Evolutionary conservation across 1,284 basidiomycete genomes (phyloP), one percentile per base, ranked within the genome.

Genomic region (Ceratobasidium papillatum): DNA sequence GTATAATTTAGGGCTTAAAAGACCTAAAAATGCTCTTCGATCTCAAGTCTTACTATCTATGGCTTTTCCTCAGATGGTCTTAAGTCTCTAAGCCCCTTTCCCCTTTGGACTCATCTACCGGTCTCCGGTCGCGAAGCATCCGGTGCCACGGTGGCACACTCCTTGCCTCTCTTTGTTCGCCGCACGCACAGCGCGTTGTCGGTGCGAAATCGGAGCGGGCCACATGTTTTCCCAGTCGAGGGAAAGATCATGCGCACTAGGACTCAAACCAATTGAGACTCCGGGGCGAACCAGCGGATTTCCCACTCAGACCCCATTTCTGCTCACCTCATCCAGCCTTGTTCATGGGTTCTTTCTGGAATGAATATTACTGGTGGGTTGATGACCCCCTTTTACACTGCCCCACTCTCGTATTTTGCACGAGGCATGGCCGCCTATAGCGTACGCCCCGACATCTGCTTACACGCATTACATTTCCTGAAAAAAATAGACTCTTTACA

Each of bases 401-500:
- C 65, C 65, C 65, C 43, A 47, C 65, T 47, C 38, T 25, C 51
- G 27, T 38, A 30, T 68, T 36, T 47, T 34, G 34, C 65, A 68
- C 51, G 65, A 68, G 65, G 65, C 65, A 22, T 36, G 49, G 32
- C 47, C 51, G 51, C 3, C 49, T 68, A 68, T 17, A 19, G 49
- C 49, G 27, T 56, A 27, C 14, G 65, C 32, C 51, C 65, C 65
- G 65, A 49, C 65, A 34, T 32, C 65, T 32, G 65, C 65, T 68
- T 68, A 56, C 63, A 52, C 27, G 27, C 30, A 66, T 52, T 43
- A n/a, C 34, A 68, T 68, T 68, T 68, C 65, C 61, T 51, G 51
- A 65, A 68, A 68, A 27, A 68, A 65, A 47, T 68, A 68, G 65
- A 56, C 65, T 68, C 51, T 36, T 30, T 68, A 68, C 65, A 68